Conservation (phyloP, 192 early-diverging fungal species). For the Pecoramyces ruminantium region DNA sequence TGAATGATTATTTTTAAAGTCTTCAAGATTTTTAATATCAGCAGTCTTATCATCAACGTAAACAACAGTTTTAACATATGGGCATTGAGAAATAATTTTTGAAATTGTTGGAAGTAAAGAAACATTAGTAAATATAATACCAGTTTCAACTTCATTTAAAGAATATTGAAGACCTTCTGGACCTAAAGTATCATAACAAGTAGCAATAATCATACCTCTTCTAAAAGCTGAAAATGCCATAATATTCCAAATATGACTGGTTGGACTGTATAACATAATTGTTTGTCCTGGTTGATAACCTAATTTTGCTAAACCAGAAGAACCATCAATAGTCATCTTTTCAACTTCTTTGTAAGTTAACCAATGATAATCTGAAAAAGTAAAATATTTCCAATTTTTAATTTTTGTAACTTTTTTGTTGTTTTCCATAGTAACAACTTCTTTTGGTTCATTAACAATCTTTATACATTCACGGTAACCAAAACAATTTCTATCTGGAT, state of each 20-base stretch:
- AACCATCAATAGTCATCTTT: slow-evolving; percentile 30
- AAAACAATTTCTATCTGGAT: no score
- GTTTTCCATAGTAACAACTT: slow-evolving; percentile 2
- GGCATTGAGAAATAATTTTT: slow-evolving; percentile 38
- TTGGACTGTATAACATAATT: slow-evolving; percentile 1
- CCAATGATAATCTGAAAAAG: slow-evolving; percentile 65
- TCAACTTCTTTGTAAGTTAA: slow-evolving; percentile 56
- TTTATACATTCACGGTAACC: no score
- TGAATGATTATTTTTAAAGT: slow-evolving; percentile 15
- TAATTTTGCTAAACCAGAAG: slow-evolving; percentile 54
- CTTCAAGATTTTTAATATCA: slow-evolving; percentile 17
- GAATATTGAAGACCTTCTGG: slow-evolving; percentile 69
- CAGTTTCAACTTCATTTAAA: slow-evolving; percentile 61
- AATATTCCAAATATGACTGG: slow-evolving; percentile 36
- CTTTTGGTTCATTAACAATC: no score
- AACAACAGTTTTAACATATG: slow-evolving; percentile 39
- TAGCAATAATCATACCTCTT: slow-evolving; percentile 57
- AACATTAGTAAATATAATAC: slow-evolving; percentile 52
- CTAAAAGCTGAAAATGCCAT: slow-evolving; percentile 41
- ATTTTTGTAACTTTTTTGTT: slow-evolving; percentile 39
- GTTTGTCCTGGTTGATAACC: slow-evolving; percentile 18
- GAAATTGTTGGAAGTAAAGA: slow-evolving; percentile 47
- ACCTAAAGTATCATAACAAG: slow-evolving; percentile 62
- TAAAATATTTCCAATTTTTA: slow-evolving; percentile 72
- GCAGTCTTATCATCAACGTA: slow-evolving; percentile 42